Base-by-base conservation (phyloP, 495 filamentous ascomycete genomes). In the Podospora sp. region DNA sequence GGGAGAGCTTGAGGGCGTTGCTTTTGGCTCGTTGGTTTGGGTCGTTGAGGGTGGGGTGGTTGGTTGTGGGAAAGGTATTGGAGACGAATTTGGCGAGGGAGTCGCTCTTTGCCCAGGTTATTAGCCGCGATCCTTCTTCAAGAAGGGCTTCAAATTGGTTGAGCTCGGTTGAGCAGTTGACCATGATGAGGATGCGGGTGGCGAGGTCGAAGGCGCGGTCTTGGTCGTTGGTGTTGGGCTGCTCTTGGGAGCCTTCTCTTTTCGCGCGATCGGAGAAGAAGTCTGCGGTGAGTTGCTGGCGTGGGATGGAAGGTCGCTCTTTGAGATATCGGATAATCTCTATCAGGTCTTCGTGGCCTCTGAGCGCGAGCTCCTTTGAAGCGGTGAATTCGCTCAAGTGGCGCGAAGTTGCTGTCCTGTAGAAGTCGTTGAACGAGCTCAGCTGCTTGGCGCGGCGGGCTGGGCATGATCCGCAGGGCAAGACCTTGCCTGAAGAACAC, bases 21-120 rank as follows among this genome's bases (percentile, higher is more conserved):
- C 3, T 22, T 26, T 55, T 55, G 52, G 52, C 6, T 26, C 11
- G 7, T 26, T n/a, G 21, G 52, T 22, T 55, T 2, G 8, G 52
- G 52, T 55, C 52, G 52, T 55, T 55, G 11, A 55, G n/a, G 52
- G 7, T 55, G 24, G 52, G 52, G 24, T 55, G 52, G 52, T 55
- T n/a, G 9, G 52, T 55, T 2, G 52, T 55, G 5, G 24, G 52
- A n/a, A 55, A 20, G 4, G 7, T 55, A 2, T 11, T 22, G 6
- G 52, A 2, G 8, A 55, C 12, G n/a, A 55, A 55, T 6, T 55
- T 55, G 21, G 52, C 20, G 7, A 55, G 9, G 8, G 40, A 46
- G 40, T 46, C 12, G 2, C 16, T 14, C 11, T 14, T 46, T 46
- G 40, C 9, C 40, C 40, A 46, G 16, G 40, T 46, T 12, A 46